These are phyloP conservation scores for Xylaria telfairii DNA, from an alignment of 495 filamentous ascomycete genomes.

Conservation along the genomic window DNA sequence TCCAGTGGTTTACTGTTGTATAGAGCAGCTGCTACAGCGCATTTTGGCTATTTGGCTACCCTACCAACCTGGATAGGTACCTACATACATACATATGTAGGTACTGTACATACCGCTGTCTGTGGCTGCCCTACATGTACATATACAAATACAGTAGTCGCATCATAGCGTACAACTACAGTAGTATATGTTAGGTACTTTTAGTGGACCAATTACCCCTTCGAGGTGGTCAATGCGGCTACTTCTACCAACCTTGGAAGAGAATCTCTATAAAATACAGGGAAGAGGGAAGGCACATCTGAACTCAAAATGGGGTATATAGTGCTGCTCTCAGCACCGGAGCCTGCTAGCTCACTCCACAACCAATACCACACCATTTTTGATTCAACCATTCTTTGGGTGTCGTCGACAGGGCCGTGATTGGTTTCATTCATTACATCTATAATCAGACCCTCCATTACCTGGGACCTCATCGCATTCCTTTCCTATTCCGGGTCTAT, in stretches of 20 bases:
- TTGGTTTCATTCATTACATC: neutral
- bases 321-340: too few relatives aligned
- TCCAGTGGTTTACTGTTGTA: neutral
- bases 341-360: too few relatives aligned
- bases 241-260: neutral
- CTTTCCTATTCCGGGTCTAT: neutral
- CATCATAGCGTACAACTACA: neutral
- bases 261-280: neutral
- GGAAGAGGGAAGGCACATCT: too few relatives aligned
- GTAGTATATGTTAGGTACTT: too few relatives aligned
- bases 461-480: neutral
- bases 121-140: too few relatives aligned
- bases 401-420: neutral
- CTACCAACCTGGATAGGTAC: neutral
- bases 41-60: slow-evolving; percentile 10
- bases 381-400: too few relatives aligned
- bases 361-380: too few relatives aligned
- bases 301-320: too few relatives aligned
- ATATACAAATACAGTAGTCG: too few relatives aligned
- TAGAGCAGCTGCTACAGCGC: neutral
- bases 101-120: neutral
- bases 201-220: neutral
- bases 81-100: neutral
- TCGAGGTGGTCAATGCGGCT: slow-evolving; percentile 3
- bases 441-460: neutral